Evolutionary conservation across 2,329 filamentous ascomycete genomes (phyloP).

Genomic region (Akanthomyces lecanii): DNA sequence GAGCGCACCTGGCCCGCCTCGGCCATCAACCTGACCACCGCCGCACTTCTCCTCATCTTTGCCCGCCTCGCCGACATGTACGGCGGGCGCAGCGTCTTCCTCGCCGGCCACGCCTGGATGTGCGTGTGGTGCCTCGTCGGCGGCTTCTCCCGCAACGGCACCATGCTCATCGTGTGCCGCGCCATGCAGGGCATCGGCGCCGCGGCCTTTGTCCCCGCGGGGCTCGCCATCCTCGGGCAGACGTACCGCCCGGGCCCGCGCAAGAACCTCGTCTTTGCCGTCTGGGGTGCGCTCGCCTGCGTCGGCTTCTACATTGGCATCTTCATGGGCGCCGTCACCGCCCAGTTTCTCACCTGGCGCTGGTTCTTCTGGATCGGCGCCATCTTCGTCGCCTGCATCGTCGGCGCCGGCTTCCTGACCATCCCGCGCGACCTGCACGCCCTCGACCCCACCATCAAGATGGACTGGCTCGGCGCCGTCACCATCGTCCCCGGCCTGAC

Average conservation of each 20-base stretch:
- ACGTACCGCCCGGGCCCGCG: conserved; percentile 66
- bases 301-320: conserved; percentile 63
- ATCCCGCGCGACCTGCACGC: conserved; percentile 34
- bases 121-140: conserved; percentile 63
- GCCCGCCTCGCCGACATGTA: conserved; percentile 61
- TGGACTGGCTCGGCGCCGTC: conserved; percentile 65
- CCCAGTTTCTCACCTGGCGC: conserved; percentile 58
- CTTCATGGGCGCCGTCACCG: conserved; percentile 60
- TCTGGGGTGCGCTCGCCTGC: conserved; percentile 57
- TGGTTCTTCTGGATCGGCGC: conserved; percentile 69
- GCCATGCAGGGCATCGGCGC: conserved; percentile 71
- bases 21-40: conserved; percentile 56
- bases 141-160: conserved; percentile 63
- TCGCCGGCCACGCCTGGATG: conserved; percentile 60
- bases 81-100: conserved; percentile 58
- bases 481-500: conserved; percentile 62
- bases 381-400: conserved; percentile 40
- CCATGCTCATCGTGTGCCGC: conserved; percentile 70
- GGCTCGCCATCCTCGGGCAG: conserved; percentile 66
- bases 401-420: conserved; percentile 39
- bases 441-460: conserved; percentile 32
- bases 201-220: conserved; percentile 64
- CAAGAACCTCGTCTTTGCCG: conserved; percentile 62
- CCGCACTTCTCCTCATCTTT: conserved; percentile 57
- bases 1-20: conserved; percentile 62